Percentiles rank a stretch among this genome's conserved stretches.
phyloP scores from a whole-genome alignment of 768 basidiomycete species.

The Kwoniella dejecticola region DNA sequence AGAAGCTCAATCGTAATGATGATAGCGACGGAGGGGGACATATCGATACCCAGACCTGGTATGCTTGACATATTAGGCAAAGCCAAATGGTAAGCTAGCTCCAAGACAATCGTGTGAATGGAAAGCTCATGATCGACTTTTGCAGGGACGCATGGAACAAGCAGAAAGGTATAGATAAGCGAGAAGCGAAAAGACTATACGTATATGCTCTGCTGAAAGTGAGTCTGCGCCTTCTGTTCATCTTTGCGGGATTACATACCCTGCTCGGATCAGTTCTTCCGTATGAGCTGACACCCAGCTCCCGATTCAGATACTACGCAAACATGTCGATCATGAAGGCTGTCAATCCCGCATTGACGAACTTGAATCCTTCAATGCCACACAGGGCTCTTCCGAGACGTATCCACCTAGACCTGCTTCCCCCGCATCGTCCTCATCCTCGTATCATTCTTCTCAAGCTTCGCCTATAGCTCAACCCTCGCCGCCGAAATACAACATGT shows the following conservation, averaged over 20 bases:
- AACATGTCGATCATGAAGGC: constrained; percentile 22
- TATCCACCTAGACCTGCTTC: constrained; percentile 28
- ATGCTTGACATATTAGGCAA: constrained; percentile 88
- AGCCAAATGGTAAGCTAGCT: constrained; percentile 76
- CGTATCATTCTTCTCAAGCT: constrained; percentile 46
- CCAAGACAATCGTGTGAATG: background rate
- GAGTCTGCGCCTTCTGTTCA: no score
- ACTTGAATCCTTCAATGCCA: constrained; percentile 27
- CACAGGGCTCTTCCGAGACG: background rate
- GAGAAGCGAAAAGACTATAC: constrained; percentile 85
- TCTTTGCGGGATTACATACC: no score
- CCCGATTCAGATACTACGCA: constrained; percentile 39
- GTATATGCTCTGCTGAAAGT: constrained; percentile 85
- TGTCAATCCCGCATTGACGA: constrained; percentile 25
- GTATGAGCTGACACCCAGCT: no score
- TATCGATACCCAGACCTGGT: constrained; percentile 73
- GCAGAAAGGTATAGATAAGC: constrained; percentile 74
- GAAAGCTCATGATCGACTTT: no score
- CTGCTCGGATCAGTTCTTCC: no score
- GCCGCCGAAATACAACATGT: constrained; percentile 20
- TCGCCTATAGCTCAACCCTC: constrained; percentile 33
- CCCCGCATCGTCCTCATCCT: constrained; percentile 45
- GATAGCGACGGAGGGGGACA: constrained; percentile 86
- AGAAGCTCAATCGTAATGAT: no score
- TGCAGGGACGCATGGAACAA: constrained; percentile 70